phyloP scores from a whole-genome alignment of 768 basidiomycete species.

The Pleurotus ostreatus region DNA sequence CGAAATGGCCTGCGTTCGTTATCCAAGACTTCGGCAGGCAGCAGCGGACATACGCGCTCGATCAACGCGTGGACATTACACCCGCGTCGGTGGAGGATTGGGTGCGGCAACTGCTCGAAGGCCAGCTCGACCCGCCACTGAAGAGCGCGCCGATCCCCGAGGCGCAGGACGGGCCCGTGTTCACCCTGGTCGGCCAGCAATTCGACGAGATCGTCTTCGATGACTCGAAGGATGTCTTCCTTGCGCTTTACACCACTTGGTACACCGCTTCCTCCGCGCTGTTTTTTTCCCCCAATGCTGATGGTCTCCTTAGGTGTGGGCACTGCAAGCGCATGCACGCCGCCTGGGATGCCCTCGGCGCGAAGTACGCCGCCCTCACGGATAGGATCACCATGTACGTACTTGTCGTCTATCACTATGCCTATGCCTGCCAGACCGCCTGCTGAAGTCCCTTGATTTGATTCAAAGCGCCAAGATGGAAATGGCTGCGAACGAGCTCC shows the following conservation, averaged over 20 bases:
- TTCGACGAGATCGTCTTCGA: constrained; percentile 87
- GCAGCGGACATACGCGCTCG: constrained; percentile 87
- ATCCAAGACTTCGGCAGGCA: constrained; percentile 72
- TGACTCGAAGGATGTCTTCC: constrained; percentile 88
- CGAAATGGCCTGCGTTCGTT: constrained; percentile 92
- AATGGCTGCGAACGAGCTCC: constrained; percentile 93
- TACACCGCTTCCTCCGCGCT: constrained; percentile 23
- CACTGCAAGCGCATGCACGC: constrained; percentile 98
- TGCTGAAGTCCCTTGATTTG: not conserved
- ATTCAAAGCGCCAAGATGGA: constrained; percentile 85
- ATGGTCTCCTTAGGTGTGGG: constrained; percentile 55
- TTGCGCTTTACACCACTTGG: constrained; percentile 98
- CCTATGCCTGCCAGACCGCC: too few relatives aligned
- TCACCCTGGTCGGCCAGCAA: constrained; percentile 78
- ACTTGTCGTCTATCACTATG: not conserved
- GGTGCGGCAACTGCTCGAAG: constrained; percentile 62
- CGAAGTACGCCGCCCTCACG: constrained; percentile 73
- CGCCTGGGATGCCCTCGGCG: constrained; percentile 86
- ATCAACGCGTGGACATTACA: constrained; percentile 61
- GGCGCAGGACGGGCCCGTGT: constrained; percentile 78
- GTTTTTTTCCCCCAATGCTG: not conserved
- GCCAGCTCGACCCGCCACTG: constrained; percentile 74
- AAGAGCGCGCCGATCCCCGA: constrained; percentile 90
- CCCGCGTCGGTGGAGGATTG: constrained; percentile 52
- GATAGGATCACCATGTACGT: constrained; percentile 76